Base-by-base conservation (phyloP, 371 early-diverging fungal species). In the Lichtheimia corymbifera region DNA sequence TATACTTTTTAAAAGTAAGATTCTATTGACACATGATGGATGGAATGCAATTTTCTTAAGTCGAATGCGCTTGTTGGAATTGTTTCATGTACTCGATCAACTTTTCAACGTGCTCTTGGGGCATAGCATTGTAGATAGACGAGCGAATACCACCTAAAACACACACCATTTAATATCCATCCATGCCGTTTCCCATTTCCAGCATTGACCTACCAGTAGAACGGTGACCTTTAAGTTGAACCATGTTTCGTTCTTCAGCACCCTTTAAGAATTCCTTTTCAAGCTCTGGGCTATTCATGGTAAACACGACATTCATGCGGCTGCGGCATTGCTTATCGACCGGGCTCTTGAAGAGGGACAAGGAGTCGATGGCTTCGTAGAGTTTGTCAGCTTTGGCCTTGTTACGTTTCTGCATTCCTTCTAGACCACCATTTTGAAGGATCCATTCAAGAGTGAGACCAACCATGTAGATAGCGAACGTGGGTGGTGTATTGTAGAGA, bases 401-500 rank as follows among this genome's bases (percentile, higher is more conserved):
- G 72, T 91, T 92, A 14, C 76, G 71, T 22, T 68, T 61, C n/a
- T 79, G 83, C 35, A 96, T 90, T 1, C 62, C 84, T 3, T 66
- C 67, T 1, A 97, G 62, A 2, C 96, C 96, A n/a, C 97, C 96
- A 43, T 85, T 66, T n/a, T 82, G 82, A 52, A 78, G 59, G 40
- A 90, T 67, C 89, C 92, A 93, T 56, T 96, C 85, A 71, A 95
- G 89, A 28, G 95, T 93, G 5, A 97, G 79, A 15, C 90, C 90
- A 7, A 91, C 86, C 65, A 98, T 87, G 75, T 95, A 97, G 70
- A 97, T 97, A n/a, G 93, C 76, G 70, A 89, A 97, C 45, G 93
- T 93, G 22, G 98, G 96, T 51, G 99, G 99, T 22, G 99, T 98
- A 69, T 98, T 96, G 82, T 96, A 95, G 77, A 97, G 80, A 13